Conservation (phyloP, 2,329 filamentous ascomycete species). For the Aaosphaeria arxii region DNA sequence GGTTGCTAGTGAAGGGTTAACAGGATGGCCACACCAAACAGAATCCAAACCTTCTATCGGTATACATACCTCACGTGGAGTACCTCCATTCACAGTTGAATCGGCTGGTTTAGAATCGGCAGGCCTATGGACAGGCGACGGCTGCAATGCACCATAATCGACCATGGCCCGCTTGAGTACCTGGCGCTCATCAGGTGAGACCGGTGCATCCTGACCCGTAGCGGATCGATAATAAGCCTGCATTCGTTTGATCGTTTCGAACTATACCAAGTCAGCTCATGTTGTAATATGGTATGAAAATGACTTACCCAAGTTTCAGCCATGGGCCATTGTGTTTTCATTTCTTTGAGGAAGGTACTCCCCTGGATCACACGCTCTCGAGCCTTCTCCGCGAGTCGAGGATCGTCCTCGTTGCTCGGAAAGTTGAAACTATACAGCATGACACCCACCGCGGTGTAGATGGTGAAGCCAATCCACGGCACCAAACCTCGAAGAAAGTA, state of each 20-base stretch:
- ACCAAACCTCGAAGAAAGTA: slow-evolving; percentile 40
- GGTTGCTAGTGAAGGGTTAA: background rate
- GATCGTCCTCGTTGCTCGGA: slow-evolving; percentile 33
- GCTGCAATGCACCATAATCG: slow-evolving; percentile 41
- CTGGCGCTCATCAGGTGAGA: slow-evolving; percentile 36
- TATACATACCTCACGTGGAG: background rate
- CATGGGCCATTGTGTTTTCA: slow-evolving; percentile 43
- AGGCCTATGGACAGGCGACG: slow-evolving; percentile 36
- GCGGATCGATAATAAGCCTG: slow-evolving; percentile 39
- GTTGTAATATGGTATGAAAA: background rate
- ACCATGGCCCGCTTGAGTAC: slow-evolving; percentile 37
- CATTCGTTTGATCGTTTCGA: slow-evolving; percentile 43
- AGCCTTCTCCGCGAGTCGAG: slow-evolving; percentile 28
- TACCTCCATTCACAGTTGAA: background rate
- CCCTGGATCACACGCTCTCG: slow-evolving; percentile 34
- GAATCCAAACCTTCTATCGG: background rate
- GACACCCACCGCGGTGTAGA: slow-evolving; percentile 40
- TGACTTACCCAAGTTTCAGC: slow-evolving; percentile 37
- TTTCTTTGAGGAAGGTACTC: slow-evolving; percentile 38
- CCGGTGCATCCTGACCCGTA: slow-evolving; percentile 29
- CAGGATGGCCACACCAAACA: background rate
- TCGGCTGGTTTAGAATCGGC: slow-evolving; percentile 12
- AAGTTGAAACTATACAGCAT: slow-evolving; percentile 41
- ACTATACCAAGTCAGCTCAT: slow-evolving; percentile 16
- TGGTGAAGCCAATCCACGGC: slow-evolving; percentile 42